phyloP scores from a whole-genome alignment of 305 asterid genomes.

The Solanum hybrid region DNA sequence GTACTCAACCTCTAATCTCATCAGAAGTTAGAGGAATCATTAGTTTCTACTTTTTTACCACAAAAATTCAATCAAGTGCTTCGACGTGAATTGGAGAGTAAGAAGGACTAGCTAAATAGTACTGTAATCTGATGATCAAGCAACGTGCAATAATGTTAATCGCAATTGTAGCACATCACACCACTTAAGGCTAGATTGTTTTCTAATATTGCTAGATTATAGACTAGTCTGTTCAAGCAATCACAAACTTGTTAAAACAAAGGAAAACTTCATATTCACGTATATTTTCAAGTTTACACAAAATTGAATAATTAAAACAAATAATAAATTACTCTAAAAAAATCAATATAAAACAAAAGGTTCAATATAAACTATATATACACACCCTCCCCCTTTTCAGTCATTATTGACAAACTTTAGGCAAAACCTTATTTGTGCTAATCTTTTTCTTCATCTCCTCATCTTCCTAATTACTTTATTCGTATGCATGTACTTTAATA shows the following conservation, averaged over 20 bases:
- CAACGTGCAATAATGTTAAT: not conserved
- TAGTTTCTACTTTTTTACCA: not conserved
- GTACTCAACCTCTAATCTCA: not conserved
- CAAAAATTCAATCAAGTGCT: not conserved
- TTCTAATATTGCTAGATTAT: not conserved
- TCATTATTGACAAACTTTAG: not conserved
- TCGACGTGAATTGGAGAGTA: not conserved
- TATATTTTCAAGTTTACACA: not conserved
- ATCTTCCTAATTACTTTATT: too few species aligned
- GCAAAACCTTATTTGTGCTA: too few species aligned
- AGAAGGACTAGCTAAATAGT: not conserved
- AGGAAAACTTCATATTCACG: not conserved
- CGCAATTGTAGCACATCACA: not conserved
- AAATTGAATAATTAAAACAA: not conserved
- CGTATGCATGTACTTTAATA: too few species aligned
- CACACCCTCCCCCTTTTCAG: not conserved
- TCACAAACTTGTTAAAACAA: not conserved
- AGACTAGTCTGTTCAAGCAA: not conserved
- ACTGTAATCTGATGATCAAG: not conserved
- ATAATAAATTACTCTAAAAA: not conserved
- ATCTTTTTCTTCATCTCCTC: too few species aligned
- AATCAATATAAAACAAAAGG: not conserved
- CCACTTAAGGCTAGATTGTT: not conserved
- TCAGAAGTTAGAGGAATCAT: not conserved
- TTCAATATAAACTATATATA: not conserved